Evolutionary conservation across 148 eudicot genomes (phyloP), one percentile per base, ranked within the genome.

Genomic region (Chenopodium suecicum): DNA sequence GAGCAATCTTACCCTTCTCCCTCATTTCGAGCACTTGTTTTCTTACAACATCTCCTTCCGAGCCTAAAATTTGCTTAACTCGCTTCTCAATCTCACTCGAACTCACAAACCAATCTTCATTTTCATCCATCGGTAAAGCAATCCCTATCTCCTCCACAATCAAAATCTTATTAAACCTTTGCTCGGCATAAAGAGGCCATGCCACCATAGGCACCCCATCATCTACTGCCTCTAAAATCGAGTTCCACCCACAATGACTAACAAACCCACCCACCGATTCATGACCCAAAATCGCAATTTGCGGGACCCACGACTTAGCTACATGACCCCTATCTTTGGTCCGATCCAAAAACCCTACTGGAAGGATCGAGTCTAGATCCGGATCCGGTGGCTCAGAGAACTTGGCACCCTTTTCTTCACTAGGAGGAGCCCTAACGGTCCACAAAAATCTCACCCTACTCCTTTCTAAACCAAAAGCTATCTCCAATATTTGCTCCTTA

Each of bases 161-260:
- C 25, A 83, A 60, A 9, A 88, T 83, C 85, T 71, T 86, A 52
- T 86, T 90, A n/a, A 88, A 64, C 72, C 80, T 86, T 71, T 88
- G 92, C 41, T 88, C 90, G 2, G 92, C 89, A 34, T 90, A 88
- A 10, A 90, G 62, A 3, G 90, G 92, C 89, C 92, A 89, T 1
- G 85, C 89, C 41, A 89, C 81, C 81, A 89, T 78, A 2, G 91
- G 89, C 56, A 84, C 87, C 6, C 88, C 90, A 2, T 79, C 84
- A 32, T 50, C 52, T 1, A 88, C 77, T 23, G 84, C 86, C 72
- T 88, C 90, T 34, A 88, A 31, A 54, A 60, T 67, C 70, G 90
- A 88, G 83, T 88, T 88, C 90, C 90, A 86, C 16, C 90, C 92
- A 48, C 92, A 91, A 52, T 89, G 91, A 22, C 87, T 85, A 86